Base-by-base conservation (phyloP, 805 yeast genomes). In the Spathaspora arborariae region DNA sequence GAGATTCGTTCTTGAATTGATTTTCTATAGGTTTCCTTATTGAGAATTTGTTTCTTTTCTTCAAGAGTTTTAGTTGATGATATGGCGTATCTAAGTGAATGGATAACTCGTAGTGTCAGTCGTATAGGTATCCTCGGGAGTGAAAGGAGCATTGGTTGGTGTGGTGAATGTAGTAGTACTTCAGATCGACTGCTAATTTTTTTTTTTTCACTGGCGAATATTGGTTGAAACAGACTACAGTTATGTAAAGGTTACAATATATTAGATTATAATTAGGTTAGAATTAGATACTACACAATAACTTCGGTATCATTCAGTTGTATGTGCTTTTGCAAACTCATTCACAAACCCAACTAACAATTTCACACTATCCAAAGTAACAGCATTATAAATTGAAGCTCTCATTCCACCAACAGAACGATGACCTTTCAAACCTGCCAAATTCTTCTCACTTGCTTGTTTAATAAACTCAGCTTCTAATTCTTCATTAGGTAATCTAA, bases 401-500 rank as follows among this genome's bases (percentile, higher is more conserved):
- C 99, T 84, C 68, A 94, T 85, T 24, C 99, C 99, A 44, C 98
- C 98, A 39, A 92, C 98, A 3, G 96, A 88, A 64, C 98, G 81
- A 68, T 92, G 98, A 37, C 99, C 98, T 68, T 90, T 88, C 59
- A 92, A 76, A 5, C 97, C 98, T 4, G 82, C 71, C 51, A 94
- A 74, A 1, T 79, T 76, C 47, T 54, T 60, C 21, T 64, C 78
- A 20, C 72, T 76, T 2, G 97, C 96, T 41, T 75, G 82, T 50
- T 79, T 71, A 50, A 92, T 59, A 68, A 94, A 94, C 49, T 78
- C 68, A 5, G 77, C 74, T 59, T 91, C 97, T 44, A 80, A 64
- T 2, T 77, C 88, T 3, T 78, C 81, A 44, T 74, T 77, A 20
- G 78, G 74, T 41, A 90, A 65, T 9, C 89, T 89, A 76, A 94